phyloP scores from a whole-genome alignment of 768 basidiomycete species.

The Tulasnella sp. region DNA sequence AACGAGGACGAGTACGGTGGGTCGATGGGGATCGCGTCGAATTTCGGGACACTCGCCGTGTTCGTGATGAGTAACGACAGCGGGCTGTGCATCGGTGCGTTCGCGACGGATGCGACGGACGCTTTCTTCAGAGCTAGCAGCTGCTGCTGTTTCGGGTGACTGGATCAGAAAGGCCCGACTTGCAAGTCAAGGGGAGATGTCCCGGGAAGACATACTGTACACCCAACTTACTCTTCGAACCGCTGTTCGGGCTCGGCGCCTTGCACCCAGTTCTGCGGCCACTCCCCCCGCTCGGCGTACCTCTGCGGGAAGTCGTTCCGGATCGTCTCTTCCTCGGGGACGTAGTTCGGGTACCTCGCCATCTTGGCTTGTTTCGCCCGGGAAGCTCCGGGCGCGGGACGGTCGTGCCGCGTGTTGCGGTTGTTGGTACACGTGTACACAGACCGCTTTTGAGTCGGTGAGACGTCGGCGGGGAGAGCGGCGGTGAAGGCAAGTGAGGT shows the following conservation, averaged over 20 bases:
- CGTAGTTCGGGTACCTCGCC: slow-evolving; percentile 65
- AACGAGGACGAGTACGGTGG: slow-evolving; percentile 82
- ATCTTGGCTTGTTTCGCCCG: slow-evolving; percentile 61
- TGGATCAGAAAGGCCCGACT: slow-evolving; percentile 23
- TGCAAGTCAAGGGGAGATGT: neutral
- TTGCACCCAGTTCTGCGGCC: slow-evolving; percentile 89
- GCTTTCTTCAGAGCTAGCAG: slow-evolving; percentile 73
- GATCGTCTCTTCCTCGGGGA: slow-evolving; percentile 91
- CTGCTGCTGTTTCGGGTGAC: slow-evolving; percentile 89
- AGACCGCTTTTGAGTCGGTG: neutral
- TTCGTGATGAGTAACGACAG: slow-evolving; percentile 37
- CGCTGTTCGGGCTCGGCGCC: slow-evolving; percentile 80
- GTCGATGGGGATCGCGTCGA: slow-evolving; percentile 85
- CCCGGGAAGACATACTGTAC: neutral
- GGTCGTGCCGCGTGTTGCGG: neutral
- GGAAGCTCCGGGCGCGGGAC: slow-evolving; percentile 34
- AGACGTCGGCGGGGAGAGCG: slow-evolving; percentile 3
- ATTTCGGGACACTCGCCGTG: slow-evolving; percentile 33
- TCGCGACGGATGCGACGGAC: slow-evolving; percentile 56
- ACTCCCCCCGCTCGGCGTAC: slow-evolving; percentile 84
- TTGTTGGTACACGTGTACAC: neutral
- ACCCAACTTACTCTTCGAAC: slow-evolving; percentile 88
- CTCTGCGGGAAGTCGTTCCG: slow-evolving; percentile 88
- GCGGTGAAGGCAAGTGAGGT: neutral
- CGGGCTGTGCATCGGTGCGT: slow-evolving; percentile 63